phyloP scores from a whole-genome alignment of 495 filamentous ascomycete genomes.

The Friedmanniomyces simplex region DNA sequence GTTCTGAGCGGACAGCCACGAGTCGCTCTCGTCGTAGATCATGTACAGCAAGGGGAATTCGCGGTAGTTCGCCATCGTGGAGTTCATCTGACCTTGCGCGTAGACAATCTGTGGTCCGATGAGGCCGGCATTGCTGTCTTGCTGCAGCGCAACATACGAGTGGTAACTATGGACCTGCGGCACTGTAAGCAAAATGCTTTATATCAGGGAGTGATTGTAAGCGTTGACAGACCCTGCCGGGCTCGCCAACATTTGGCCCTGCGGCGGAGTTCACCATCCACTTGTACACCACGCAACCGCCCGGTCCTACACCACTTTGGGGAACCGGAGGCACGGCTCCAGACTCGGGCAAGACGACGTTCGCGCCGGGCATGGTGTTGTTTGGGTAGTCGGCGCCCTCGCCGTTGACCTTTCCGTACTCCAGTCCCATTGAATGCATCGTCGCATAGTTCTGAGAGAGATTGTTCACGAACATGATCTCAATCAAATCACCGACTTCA shows the following conservation, averaged over 20 bases:
- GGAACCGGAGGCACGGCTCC: constrained; percentile 9
- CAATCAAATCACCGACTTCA: constrained; percentile 28
- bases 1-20: constrained; percentile 14
- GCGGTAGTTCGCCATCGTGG: constrained; percentile 18
- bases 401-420: constrained; percentile 13
- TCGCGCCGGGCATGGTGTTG: constrained; percentile 7
- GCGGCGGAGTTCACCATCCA: constrained; percentile 8
- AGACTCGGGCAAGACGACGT: constrained; percentile 1
- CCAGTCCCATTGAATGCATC: constrained; percentile 26
- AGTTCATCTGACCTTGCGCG: constrained; percentile 7
- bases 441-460: constrained; percentile 21
- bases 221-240: background rate
- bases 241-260: background rate
- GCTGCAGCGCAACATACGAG: constrained; percentile 13
- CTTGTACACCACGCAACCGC: constrained; percentile 16
- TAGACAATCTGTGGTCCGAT: constrained; percentile 18
- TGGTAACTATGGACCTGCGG: constrained; percentile 12
- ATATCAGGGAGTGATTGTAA: background rate
- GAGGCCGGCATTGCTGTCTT: constrained; percentile 18
- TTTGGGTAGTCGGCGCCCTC: constrained; percentile 11
- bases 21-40: constrained; percentile 15
- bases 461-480: constrained; percentile 27
- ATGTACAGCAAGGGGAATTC: constrained; percentile 17
- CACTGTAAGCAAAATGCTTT: background rate
- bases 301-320: constrained; percentile 3